These are phyloP conservation scores for Fusarium aywerte DNA, from an alignment of 2,329 filamentous ascomycete genomes.

Conservation along the genomic window DNA sequence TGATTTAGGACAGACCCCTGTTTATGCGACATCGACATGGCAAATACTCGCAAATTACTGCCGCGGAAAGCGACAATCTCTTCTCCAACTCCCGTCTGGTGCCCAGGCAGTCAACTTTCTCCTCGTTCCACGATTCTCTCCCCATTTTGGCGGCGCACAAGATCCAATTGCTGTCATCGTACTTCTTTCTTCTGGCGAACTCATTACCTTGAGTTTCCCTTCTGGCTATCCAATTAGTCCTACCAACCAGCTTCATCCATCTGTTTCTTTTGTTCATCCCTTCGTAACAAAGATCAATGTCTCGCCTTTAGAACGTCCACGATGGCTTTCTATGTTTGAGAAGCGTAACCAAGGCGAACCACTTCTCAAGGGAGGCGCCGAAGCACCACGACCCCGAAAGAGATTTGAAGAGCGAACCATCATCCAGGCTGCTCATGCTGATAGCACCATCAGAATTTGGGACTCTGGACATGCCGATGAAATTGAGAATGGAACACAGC, in stretches of 20 bases:
- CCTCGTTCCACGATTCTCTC: slow-evolving; percentile 82
- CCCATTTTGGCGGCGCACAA: slow-evolving; percentile 87
- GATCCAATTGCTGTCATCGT: slow-evolving; percentile 89
- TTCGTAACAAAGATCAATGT: slow-evolving; percentile 81
- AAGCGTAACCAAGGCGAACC: slow-evolving; percentile 80
- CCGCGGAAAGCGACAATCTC: slow-evolving; percentile 76
- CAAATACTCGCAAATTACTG: slow-evolving; percentile 83
- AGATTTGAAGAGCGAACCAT: slow-evolving; percentile 86
- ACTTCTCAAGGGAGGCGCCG: slow-evolving; percentile 82
- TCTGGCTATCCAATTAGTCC: slow-evolving; percentile 90
- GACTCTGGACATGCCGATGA: slow-evolving; percentile 92
- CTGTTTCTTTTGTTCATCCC: slow-evolving; percentile 87
- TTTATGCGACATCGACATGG: slow-evolving; percentile 93
- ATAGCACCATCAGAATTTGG: slow-evolving; percentile 92
- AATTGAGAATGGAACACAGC: slow-evolving; percentile 82
- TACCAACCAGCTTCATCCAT: slow-evolving; percentile 91
- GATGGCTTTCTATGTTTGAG: slow-evolving; percentile 93
- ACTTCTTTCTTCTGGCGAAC: slow-evolving; percentile 84
- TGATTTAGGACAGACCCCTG: slow-evolving; percentile 87
- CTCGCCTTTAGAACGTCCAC: slow-evolving; percentile 78
- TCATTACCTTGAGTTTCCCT: slow-evolving; percentile 91
- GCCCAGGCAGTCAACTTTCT: slow-evolving; percentile 84
- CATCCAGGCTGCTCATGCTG: slow-evolving; percentile 86
- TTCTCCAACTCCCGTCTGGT: slow-evolving; percentile 79
- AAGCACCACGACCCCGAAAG: slow-evolving; percentile 74